Conservation (phyloP, 106 monocot genomes). For the Dendrobium chrysotoxum region DNA sequence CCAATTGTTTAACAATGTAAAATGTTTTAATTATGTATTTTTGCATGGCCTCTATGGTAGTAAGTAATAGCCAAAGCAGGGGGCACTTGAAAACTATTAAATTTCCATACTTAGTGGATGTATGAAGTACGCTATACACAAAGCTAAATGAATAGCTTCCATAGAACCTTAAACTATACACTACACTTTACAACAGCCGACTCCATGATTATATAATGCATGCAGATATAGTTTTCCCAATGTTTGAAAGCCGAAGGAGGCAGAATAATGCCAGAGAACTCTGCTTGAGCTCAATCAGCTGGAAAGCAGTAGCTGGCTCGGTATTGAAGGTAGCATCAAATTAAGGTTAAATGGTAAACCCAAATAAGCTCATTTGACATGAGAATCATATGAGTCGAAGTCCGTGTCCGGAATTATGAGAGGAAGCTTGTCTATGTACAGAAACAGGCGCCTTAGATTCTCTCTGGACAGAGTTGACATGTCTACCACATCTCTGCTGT, state of each 20-base stretch:
- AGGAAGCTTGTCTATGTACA: slow-evolving; percentile 91
- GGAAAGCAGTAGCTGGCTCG: neutral
- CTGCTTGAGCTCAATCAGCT: neutral
- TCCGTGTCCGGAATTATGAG: slow-evolving; percentile 52
- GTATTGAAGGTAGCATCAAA: neutral
- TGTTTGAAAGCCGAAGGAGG: neutral
- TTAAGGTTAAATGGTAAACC: neutral
- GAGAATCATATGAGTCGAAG: slow-evolving; percentile 71
- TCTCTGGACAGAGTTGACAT: slow-evolving; percentile 56
- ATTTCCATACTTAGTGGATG: neutral
- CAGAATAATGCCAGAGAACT: neutral
- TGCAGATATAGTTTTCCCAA: slow-evolving; percentile 3
- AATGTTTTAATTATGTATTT: too few relatives aligned
- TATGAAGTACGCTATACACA: neutral
- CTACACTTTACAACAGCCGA: slow-evolving; percentile 11
- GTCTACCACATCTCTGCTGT: slow-evolving; percentile 63
- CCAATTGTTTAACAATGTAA: too few relatives aligned
- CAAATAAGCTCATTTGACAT: slow-evolving; percentile 34
- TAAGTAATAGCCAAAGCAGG: too few relatives aligned
- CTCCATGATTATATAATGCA: neutral
- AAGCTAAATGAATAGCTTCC: neutral
- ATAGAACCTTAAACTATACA: neutral
- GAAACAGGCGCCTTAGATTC: slow-evolving; percentile 71
- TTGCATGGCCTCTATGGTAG: too few relatives aligned
- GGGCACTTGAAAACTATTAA: neutral